Evolutionary conservation across 1,139 yeast genomes (phyloP).

Genomic region (Candida sp.): DNA sequence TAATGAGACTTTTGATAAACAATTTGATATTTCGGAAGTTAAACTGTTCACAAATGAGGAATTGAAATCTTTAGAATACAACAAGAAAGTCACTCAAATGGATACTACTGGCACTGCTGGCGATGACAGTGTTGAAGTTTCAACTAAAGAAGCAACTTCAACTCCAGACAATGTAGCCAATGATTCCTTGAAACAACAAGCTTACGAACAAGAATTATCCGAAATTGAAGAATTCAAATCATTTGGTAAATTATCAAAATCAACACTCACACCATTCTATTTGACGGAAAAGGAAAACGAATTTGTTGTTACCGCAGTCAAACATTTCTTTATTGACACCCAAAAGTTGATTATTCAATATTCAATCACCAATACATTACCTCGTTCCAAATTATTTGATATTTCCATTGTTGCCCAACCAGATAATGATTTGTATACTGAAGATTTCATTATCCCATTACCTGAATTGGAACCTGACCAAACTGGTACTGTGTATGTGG

Average conservation of each 20-base stretch:
- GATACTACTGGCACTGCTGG: slow-evolving; percentile 16
- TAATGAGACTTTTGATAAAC: slow-evolving; percentile 54
- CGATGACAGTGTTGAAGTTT: slow-evolving; percentile 4
- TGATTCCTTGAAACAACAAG: slow-evolving; percentile 52
- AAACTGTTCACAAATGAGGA: slow-evolving; percentile 65
- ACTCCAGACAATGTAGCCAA: slow-evolving; percentile 27
- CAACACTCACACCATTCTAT: slow-evolving; percentile 56
- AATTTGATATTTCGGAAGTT: slow-evolving; percentile 71
- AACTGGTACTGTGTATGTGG: slow-evolving; percentile 76
- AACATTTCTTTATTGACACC: slow-evolving; percentile 67
- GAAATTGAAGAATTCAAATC: slow-evolving; percentile 65
- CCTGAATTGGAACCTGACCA: slow-evolving; percentile 69
- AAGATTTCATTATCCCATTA: slow-evolving; percentile 73
- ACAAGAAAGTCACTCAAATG: slow-evolving; percentile 54
- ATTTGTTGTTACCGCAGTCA: slow-evolving; percentile 80
- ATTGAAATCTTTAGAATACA: slow-evolving; percentile 56
- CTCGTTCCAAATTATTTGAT: slow-evolving; percentile 72
- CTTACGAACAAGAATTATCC: slow-evolving; percentile 63
- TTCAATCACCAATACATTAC: slow-evolving; percentile 80
- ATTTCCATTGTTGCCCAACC: slow-evolving; percentile 74
- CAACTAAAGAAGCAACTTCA: not conserved
- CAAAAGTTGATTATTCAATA: slow-evolving; percentile 82
- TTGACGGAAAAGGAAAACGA: slow-evolving; percentile 94
- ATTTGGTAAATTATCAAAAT: slow-evolving; percentile 75
- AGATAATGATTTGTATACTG: slow-evolving; percentile 55